Evolutionary conservation across 169 alveolate species (phyloP).

Genomic region (Pseudocohnilembus persalinus): DNA sequence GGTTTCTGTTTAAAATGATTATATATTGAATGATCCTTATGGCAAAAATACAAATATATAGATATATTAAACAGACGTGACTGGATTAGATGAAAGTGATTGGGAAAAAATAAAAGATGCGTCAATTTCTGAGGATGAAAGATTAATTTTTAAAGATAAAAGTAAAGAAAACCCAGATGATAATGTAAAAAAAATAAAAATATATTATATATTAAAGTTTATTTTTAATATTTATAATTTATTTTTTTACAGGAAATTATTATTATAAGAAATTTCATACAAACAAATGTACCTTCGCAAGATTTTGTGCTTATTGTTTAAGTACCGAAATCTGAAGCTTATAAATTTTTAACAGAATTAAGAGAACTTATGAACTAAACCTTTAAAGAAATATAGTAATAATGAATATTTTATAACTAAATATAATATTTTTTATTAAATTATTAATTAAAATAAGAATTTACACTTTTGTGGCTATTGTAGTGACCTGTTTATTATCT

Average conservation of each 20-base stretch:
- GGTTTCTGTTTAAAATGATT: conserved; percentile 4
- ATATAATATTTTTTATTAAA: neutral
- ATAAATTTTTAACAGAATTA: conserved; percentile 9
- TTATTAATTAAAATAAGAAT: neutral
- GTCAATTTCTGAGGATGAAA: neutral
- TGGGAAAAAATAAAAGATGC: neutral
- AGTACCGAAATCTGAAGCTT: conserved; percentile 25
- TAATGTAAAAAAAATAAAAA: neutral
- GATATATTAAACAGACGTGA: conserved; percentile 2
- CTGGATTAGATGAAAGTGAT: neutral
- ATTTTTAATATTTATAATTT: neutral
- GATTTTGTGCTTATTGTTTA: conserved; percentile 5
- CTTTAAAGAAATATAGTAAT: neutral
- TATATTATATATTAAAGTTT: neutral
- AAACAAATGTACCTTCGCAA: neutral
- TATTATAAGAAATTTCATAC: conserved; percentile 18
- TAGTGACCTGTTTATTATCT: conserved; percentile 10
- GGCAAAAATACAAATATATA: neutral
- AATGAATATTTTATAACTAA: neutral
- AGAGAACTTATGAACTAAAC: conserved; percentile 4
- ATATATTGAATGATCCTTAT: conserved; percentile 17
- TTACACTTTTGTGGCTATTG: neutral
- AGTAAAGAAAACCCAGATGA: neutral
- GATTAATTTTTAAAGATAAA: no score
- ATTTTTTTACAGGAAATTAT: neutral